A percentile compares a stretch with the other conserved stretches of the same genome.
These are phyloP conservation scores for Alisma plantagoaquatica DNA, from an alignment of 106 monocot genomes.

Conservation along the genomic window DNA sequence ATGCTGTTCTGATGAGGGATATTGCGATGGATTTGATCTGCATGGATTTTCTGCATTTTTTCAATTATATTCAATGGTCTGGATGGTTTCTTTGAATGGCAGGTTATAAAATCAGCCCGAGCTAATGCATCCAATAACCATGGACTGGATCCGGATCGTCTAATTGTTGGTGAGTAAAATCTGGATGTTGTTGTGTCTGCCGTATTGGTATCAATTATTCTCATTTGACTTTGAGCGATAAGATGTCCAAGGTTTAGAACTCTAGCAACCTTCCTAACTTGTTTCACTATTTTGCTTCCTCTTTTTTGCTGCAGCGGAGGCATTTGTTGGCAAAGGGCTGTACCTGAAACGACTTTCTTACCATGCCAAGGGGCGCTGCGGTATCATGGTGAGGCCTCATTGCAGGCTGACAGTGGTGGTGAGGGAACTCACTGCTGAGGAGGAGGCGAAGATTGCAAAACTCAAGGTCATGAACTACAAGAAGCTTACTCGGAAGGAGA, in stretches of 20 bases:
- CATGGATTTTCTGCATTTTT: too few relatives aligned
- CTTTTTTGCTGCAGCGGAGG: constrained; percentile 82
- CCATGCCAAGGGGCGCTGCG: constrained; percentile 82
- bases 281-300: too few relatives aligned
- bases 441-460: constrained; percentile 89
- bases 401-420: constrained; percentile 83
- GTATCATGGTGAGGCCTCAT: constrained; percentile 85
- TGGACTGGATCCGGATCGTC: constrained; percentile 77
- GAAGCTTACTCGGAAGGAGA: constrained; percentile 74
- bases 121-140: constrained; percentile 95
- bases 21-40: too few relatives aligned
- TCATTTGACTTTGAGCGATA: too few relatives aligned
- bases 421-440: constrained; percentile 79
- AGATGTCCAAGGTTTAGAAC: too few relatives aligned
- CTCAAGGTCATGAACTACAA: constrained; percentile 86
- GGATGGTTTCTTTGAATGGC: too few relatives aligned
- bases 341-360: constrained; percentile 81
- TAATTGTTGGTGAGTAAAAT: constrained; percentile 69
- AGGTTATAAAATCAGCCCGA: constrained; percentile 94
- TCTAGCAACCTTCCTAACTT: too few relatives aligned
- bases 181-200: too few relatives aligned
- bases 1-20: too few relatives aligned
- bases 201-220: too few relatives aligned
- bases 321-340: constrained; percentile 87
- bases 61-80: too few relatives aligned